These are phyloP conservation scores for Polyporus arcularius DNA, from an alignment of 768 basidiomycete species.

Conservation along the genomic window DNA sequence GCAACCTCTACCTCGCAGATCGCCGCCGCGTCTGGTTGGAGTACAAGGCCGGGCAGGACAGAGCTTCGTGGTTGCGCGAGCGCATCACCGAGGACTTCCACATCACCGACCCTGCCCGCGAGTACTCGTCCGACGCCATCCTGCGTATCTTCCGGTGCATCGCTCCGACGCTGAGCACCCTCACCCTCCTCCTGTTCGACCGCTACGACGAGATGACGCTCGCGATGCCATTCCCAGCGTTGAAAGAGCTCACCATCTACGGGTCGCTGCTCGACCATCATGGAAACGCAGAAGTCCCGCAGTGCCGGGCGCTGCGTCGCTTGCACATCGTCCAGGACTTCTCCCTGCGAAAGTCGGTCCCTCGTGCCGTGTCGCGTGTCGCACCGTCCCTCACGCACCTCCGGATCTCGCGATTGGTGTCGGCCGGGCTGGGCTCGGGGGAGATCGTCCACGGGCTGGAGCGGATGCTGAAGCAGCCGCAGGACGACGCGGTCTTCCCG, in stretches of 20 bases:
- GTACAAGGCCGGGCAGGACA: not conserved
- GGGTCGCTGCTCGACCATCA: not conserved
- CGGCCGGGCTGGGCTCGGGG: not conserved
- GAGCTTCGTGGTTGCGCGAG: not conserved
- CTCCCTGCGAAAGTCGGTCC: not conserved
- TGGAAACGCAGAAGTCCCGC: not conserved
- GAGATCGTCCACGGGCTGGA: not conserved
- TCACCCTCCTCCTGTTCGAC: conserved; percentile 1
- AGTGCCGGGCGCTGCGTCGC: not conserved
- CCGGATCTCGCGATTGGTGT: not conserved
- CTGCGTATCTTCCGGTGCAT: not conserved
- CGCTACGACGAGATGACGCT: not conserved
- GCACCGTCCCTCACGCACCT: conserved; percentile 1
- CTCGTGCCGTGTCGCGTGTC: not conserved
- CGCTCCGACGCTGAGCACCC: conserved; percentile 2
- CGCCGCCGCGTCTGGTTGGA: conserved; percentile 3
- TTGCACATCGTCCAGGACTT: conserved; percentile 2
- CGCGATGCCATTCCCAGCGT: not conserved
- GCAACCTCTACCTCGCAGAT: conserved; percentile 4
- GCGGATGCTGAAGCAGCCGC: not conserved
- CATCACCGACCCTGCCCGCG: not conserved
- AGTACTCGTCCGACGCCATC: not conserved
- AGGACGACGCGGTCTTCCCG: not conserved
- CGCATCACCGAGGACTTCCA: not conserved
- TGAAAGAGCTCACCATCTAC: conserved; percentile 1